Evolutionary conservation across 345 rosid genomes (phyloP), one percentile per base, ranked within the genome.

Genomic region (Clarkia xantiana): DNA sequence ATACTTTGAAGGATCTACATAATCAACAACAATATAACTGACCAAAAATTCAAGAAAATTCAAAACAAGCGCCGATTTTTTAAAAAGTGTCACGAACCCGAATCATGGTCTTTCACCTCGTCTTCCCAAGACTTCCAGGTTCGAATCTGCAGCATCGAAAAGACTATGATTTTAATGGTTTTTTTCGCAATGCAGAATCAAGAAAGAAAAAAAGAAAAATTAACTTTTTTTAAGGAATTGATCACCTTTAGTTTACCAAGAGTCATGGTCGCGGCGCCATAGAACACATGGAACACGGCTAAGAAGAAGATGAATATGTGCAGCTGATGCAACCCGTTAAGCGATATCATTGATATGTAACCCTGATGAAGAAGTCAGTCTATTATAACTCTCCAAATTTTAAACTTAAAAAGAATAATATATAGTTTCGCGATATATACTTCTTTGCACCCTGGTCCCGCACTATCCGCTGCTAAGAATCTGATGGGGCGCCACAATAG

Each of bases 301-400:
- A 87, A 76, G 64, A 93, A 93, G 77, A 87, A 93, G 5, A 87
- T 80, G 70, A 84, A 87, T 47, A 87, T 93, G 62, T 87, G 96
- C 58, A 93, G 49, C 65, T 93, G 99, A 67, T 87, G 99, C 61
- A 93, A 60, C 22, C 80, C 99, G 23, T 84, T 57, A 45, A 70
- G 25, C 18, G 99, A 84, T 65, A 93, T 84, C 50, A 86, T 78
- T 7, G 93, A 81, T 50, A 77, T 80, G n/a, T 67, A 34, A n/a
- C 81, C 99, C 96, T 82, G 46, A 51, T 23, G 59, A 57, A 17
- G 14, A 29, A 18, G 49, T 10, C 25, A 12, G 4, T 29, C 14
- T 36, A 8, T 11, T 11, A 29, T 16, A 3, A 9, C 13, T n/a
- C 29, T 18, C 51, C 2, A 49, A 29, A 23, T 13, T 23, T 49